Conservation (phyloP, 176 grass and related monocot species). For the Echinochloa phyllopogon region DNA sequence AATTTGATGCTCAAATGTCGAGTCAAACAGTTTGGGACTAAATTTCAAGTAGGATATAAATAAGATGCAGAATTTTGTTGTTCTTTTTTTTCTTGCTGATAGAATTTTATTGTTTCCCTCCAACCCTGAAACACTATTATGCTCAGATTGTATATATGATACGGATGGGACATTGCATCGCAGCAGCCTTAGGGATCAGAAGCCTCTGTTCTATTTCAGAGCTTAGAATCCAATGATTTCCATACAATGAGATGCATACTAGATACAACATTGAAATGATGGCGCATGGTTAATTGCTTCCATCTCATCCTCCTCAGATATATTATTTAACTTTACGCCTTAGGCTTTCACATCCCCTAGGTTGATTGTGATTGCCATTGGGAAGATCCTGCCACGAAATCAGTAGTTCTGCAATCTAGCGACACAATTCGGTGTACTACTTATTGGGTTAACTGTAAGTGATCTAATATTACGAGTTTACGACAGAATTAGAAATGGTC, state of each 20-base stretch:
- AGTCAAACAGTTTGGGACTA: neutral
- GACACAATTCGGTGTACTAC: neutral
- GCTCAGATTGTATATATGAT: neutral
- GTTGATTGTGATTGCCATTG: neutral
- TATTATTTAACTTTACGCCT: neutral
- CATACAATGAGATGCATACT: neutral
- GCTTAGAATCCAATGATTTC: neutral
- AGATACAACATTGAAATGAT: neutral
- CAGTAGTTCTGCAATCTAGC: neutral
- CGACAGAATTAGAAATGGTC: neutral
- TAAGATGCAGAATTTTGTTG: neutral
- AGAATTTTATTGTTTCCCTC: no score
- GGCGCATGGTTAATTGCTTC: neutral
- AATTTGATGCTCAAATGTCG: neutral
- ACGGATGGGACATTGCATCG: neutral
- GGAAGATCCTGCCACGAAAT: neutral
- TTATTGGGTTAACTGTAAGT: neutral
- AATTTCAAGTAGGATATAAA: neutral
- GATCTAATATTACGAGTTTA: neutral
- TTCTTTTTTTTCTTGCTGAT: no score
- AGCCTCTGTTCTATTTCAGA: neutral
- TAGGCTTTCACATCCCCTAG: neutral
- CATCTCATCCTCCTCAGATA: slow-evolving; percentile 19
- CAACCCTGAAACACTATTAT: neutral
- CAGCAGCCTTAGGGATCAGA: neutral